Evolutionary conservation across 2,329 filamentous ascomycete genomes (phyloP), one percentile per base, ranked within the genome.

Genomic region (Microdochium trichocladiopsis): DNA sequence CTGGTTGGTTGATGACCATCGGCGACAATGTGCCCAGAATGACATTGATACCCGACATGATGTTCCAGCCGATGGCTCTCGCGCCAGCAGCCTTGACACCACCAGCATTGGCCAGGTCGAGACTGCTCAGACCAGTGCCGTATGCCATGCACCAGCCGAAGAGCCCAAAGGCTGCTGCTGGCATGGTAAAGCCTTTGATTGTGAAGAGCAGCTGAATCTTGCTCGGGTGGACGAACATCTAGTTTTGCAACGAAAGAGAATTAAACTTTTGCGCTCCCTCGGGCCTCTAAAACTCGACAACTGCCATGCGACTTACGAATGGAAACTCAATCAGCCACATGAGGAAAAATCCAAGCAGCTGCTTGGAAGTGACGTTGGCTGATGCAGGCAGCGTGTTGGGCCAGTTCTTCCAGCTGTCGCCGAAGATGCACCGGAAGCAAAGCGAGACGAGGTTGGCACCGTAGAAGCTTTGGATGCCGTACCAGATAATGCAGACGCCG

Each of bases 241-340:
- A 33, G 22, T 11, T 9, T 50, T 31, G 28, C 28, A 14, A 14
- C 28, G 28, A 8, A 14, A 14, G 8, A 8, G 28, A 31, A 14
- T 31, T 8, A 8, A 8, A 31, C 8, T 31, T 31, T 31, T 31
- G 8, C 8, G 8, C 14, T 31, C 28, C 28, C 8, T 31, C 28
- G 8, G 8, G 28, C 28, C 28, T 16, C 12, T 12, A 47, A 14
- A 1, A 14, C 8, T 14, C 8, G 28, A 31, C 14, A 14, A 31
- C 28, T 31, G 14, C 8, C 14, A n/a, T 31, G 28, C 28, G 8
- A 51, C 61, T 51, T 51, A 63, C 59, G 52, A 74, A 72, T 2
- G 70, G 69, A 37, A 72, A 58, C 53, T 71, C 63, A 21, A 70
- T 51, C 6, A 70, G 48, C 70, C 70, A 72, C 47, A 65, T 63